These are phyloP conservation scores for Medicago lupulina DNA, from an alignment of 306 rosid species.

Conservation along the genomic window DNA sequence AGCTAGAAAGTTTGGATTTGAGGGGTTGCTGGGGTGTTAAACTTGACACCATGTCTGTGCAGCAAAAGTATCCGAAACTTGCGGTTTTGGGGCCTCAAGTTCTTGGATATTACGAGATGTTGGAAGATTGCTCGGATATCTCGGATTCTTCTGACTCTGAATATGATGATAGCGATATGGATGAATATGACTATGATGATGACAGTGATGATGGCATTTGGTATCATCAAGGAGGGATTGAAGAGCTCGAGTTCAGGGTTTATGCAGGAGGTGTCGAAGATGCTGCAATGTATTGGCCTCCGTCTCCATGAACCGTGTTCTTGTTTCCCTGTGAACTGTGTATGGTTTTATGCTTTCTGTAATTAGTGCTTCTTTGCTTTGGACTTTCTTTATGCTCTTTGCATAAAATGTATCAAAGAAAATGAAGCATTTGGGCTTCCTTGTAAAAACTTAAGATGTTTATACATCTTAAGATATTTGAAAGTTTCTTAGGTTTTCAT, in stretches of 20 bases:
- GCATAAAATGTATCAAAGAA: background rate
- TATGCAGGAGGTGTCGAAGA: background rate
- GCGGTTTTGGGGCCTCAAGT: conserved; percentile 80
- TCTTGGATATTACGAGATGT: conserved; percentile 31
- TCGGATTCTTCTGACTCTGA: conserved; percentile 25
- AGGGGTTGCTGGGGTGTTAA: conserved; percentile 94
- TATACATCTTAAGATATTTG: background rate
- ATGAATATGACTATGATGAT: background rate
- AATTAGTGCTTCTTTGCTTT: conserved; percentile 8
- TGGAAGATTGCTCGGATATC: conserved; percentile 50
- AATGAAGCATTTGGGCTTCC: background rate
- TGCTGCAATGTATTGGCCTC: conserved; percentile 63
- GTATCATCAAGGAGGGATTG: too few relatives aligned
- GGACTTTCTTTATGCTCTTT: background rate
- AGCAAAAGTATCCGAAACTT: conserved; percentile 67
- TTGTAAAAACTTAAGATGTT: background rate
- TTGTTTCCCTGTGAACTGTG: conserved; percentile 42
- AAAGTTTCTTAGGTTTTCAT: background rate
- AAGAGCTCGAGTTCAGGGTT: too few relatives aligned
- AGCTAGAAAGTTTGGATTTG: conserved; percentile 76
- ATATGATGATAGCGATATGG: too few relatives aligned
- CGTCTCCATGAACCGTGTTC: conserved; percentile 61
- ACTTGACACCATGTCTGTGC: conserved; percentile 58
- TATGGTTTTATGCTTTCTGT: conserved; percentile 24
- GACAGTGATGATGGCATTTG: background rate